Conservation (phyloP, 2,329 filamentous ascomycete genomes). For the Scopulariopsis brevicaulis region DNA sequence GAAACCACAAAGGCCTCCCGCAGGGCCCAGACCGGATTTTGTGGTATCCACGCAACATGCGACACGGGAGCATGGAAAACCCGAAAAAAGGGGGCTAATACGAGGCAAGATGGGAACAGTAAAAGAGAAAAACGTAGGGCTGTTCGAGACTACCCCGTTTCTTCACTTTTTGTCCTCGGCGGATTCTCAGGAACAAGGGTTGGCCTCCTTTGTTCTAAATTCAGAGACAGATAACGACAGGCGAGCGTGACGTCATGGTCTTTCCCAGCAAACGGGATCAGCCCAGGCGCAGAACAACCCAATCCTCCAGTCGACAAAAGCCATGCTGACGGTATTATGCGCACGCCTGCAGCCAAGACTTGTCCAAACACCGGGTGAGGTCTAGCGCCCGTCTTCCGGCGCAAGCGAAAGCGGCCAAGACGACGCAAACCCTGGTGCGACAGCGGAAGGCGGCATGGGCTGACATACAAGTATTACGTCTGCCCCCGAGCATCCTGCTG, state of each 20-base stretch:
- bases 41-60: not conserved
- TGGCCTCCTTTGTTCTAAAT: not conserved
- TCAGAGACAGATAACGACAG: not conserved
- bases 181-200: not conserved
- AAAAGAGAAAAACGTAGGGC: not conserved
- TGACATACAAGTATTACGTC: not conserved
- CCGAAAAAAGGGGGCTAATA: not conserved
- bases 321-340: no score
- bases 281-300: not conserved
- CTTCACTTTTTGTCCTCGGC: not conserved
- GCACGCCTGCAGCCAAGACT: no score
- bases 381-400: no score
- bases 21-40: not conserved
- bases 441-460: not conserved
- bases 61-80: not conserved
- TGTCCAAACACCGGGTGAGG: no score
- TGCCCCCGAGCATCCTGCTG: not conserved
- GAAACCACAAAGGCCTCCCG: not conserved
- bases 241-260: not conserved
- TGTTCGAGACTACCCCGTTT: not conserved
- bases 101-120: not conserved
- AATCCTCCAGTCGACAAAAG: not conserved
- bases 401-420: no score
- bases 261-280: not conserved
- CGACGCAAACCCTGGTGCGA: not conserved